Evolutionary conservation across 83 land plant genomes (phyloP), one percentile per base, ranked within the genome.

Genomic region (Thuja plicata): DNA sequence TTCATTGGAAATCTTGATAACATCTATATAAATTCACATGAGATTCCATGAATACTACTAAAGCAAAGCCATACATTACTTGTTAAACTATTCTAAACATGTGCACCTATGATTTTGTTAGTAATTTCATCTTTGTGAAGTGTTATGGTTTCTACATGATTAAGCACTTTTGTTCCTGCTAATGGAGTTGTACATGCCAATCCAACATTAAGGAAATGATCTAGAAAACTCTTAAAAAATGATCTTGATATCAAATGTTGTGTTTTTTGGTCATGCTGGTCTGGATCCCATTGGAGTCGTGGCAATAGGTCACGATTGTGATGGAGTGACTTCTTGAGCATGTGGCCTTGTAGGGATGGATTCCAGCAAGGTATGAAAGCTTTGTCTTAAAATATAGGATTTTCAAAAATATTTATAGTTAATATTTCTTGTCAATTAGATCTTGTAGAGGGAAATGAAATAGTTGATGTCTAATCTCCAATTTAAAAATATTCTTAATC

Each of bases 131-230:
- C n/a, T n/a, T n/a, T n/a, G n/a, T n/a, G n/a, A n/a, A n/a, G n/a
- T n/a, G n/a, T n/a, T n/a, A n/a, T n/a, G n/a, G n/a, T n/a, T n/a
- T n/a, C n/a, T n/a, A n/a, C n/a, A n/a, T n/a, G n/a, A n/a, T n/a
- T n/a, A n/a, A n/a, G n/a, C n/a, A 97, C 95, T 0, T 94, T 92
- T 12, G 99, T 96, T 71, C 99, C 99, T 79, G 97, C 96, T 62
- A 96, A 88, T 17, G 99, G 96, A 86, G 99, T 98, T 50, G 99
- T 94, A 89, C 97, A 98, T 24, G 99, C 99, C 54, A 98, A 87
- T 6, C 95, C 97, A 89, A 98, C 93, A 91, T 98, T 98, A 57
- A 97, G 91, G 5, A n/a, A n/a, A 52, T 83, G 10, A 32, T 88
- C 21, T 37, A 24, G 89, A 1, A n/a, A 78, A 79, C 21, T 48